A percentile compares a stretch with the other conserved stretches of the same genome.
These are phyloP conservation scores for Blastosporella zonata DNA, from an alignment of 1,284 basidiomycete species.

Conservation along the genomic window DNA sequence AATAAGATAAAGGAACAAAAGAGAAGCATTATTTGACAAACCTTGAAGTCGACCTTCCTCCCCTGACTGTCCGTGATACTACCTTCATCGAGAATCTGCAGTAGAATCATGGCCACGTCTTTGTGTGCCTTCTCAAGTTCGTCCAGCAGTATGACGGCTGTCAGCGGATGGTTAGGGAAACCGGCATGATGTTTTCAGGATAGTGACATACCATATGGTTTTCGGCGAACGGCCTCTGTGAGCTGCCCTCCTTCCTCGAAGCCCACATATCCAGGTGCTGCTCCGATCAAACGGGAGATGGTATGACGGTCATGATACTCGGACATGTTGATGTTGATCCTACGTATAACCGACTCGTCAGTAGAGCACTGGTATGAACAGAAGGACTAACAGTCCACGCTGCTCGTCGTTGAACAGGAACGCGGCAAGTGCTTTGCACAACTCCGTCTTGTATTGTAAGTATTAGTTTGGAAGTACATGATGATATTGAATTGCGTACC, in stretches of 20 bases:
- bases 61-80: slow-evolving; percentile 84
- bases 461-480: neutral
- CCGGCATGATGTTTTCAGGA: too few species aligned
- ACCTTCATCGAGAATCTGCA: slow-evolving; percentile 94
- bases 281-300: slow-evolving; percentile 86
- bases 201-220: slow-evolving; percentile 75
- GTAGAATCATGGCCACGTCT: slow-evolving; percentile 87
- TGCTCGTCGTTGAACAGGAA: slow-evolving; percentile 90
- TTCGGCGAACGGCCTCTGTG: slow-evolving; percentile 83
- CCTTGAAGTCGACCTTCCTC: slow-evolving; percentile 77
- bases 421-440: slow-evolving; percentile 81
- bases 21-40: slow-evolving; percentile 22
- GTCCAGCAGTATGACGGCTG: slow-evolving; percentile 79
- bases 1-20: neutral
- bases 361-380: slow-evolving; percentile 1
- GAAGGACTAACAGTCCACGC: slow-evolving; percentile 63
- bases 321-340: slow-evolving; percentile 90
- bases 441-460: slow-evolving; percentile 65
- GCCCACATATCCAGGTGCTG: slow-evolving; percentile 91
- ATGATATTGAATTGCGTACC: slow-evolving; percentile 30
- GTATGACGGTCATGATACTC: slow-evolving; percentile 92
- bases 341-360: slow-evolving; percentile 23
- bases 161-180: too few species aligned
- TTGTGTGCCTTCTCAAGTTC: slow-evolving; percentile 93
- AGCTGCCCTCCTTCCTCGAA: slow-evolving; percentile 91